Evolutionary conservation across 2,329 filamentous ascomycete species (phyloP).

Genomic region (Calonectria hawksworthii): DNA sequence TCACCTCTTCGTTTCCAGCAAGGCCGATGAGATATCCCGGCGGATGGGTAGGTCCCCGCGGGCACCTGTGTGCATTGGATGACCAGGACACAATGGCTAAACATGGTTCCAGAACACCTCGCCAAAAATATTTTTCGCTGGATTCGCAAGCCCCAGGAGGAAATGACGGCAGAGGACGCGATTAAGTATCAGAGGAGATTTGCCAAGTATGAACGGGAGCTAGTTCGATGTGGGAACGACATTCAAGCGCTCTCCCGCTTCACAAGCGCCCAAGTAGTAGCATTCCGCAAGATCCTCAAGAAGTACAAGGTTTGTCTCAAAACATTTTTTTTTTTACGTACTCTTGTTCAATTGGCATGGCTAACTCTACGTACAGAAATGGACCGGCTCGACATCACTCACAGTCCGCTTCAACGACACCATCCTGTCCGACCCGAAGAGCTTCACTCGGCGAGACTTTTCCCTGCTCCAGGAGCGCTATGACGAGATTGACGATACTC

Average conservation of each 20-base stretch:
- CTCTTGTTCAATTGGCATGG: background rate
- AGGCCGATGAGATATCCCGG: slow-evolving; percentile 81
- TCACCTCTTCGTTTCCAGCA: slow-evolving; percentile 83
- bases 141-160: slow-evolving; percentile 53
- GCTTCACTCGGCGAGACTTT: slow-evolving; percentile 79
- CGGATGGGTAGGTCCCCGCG: slow-evolving; percentile 69
- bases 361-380: slow-evolving; percentile 69
- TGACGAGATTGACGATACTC: slow-evolving; percentile 62
- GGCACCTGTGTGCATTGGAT: slow-evolving; percentile 7
- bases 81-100: background rate
- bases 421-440: slow-evolving; percentile 75
- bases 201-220: slow-evolving; percentile 66
- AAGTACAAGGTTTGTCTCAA: slow-evolving; percentile 73
- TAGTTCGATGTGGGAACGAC: slow-evolving; percentile 76
- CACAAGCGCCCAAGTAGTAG: slow-evolving; percentile 79
- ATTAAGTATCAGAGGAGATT: slow-evolving; percentile 66
- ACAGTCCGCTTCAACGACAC: slow-evolving; percentile 76
- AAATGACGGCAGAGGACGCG: slow-evolving; percentile 50
- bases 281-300: slow-evolving; percentile 86
- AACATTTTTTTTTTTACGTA: background rate
- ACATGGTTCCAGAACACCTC: slow-evolving; percentile 59
- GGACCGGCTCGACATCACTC: slow-evolving; percentile 80
- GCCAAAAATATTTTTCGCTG: slow-evolving; percentile 63
- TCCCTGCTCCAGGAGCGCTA: slow-evolving; percentile 64
- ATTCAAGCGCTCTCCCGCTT: slow-evolving; percentile 80